Base-by-base conservation (phyloP, 495 filamentous ascomycete species). In the Neurospora tetraspora region DNA sequence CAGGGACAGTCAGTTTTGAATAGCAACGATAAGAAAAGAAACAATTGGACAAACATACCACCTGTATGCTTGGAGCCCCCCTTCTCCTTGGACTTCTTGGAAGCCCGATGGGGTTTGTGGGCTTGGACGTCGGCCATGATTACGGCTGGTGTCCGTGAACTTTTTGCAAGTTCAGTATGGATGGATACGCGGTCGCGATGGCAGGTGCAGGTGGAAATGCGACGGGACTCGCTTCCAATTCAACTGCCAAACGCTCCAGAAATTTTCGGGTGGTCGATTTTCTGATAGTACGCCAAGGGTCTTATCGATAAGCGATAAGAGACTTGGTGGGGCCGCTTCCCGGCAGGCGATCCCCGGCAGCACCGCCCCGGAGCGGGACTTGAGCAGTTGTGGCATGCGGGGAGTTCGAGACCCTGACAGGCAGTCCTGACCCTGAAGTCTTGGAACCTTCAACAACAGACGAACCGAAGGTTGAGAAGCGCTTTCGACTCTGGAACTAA, bases 1-100 rank as follows among this genome's bases (percentile, higher is more conserved):
- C 27, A 70, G 40, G 20, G 36, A 65, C 14, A 7, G 34, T 61
- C 31, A 71, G 40, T 38, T 42, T 72, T 31, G 31, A 71, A 34
- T 16, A 43, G 43, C 0, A 65, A 69, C 16, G 31, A 34, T 11
- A 39, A 14, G 47, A 70, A 70, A 20, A 40, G 70, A 47, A n/a
- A 18, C 4, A 23, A 71, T 38, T 39, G 5, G 47, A 31, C 3
- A 61, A 39, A 78, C 80, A 73, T 38, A 82, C 81, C 76, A 23
- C 71, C 73, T 36, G 78, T 70, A 69, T 75, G 74, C 71, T 85
- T 83, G 73, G 88, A 89, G 79, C 91, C 89, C 86, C 97, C 97
- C 87, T 97, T 97, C 82, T 94, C 93, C 83, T 97, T 98, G 3
- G 90, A 83, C 78, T 92, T 91, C 81, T 97, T 98, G 5, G 91